Conservation (phyloP, 2,329 filamentous ascomycete species). For the Claviceps sp. region DNA sequence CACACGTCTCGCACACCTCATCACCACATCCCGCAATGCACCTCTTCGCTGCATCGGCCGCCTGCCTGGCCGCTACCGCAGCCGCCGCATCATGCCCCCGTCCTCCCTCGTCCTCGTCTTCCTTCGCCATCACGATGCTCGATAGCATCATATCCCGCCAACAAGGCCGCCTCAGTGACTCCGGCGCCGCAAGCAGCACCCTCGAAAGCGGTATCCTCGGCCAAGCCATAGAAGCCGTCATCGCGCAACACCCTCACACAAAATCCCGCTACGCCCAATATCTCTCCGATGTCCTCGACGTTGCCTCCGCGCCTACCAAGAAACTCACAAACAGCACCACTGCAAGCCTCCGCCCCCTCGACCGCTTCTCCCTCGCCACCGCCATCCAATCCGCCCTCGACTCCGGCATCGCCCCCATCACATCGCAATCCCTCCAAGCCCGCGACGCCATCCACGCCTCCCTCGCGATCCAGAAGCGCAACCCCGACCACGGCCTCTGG, state of each 20-base stretch:
- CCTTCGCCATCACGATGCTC: slow-evolving; percentile 8
- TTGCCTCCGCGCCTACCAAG: slow-evolving; percentile 2
- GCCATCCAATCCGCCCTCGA: slow-evolving; percentile 7
- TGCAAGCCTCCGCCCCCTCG: slow-evolving; percentile 9
- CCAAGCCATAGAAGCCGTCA: slow-evolving; percentile 9
- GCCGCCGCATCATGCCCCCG: not conserved
- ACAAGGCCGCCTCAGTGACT: slow-evolving; percentile 10
- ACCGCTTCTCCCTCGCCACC: slow-evolving; percentile 12
- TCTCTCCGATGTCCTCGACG: slow-evolving; percentile 8
- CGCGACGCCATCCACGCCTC: slow-evolving; percentile 10
- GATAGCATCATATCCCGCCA: slow-evolving; percentile 13
- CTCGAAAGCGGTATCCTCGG: slow-evolving; percentile 13
- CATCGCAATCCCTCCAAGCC: slow-evolving; percentile 2
- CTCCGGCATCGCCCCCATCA: slow-evolving; percentile 1
- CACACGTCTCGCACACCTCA: not conserved
- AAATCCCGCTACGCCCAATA: slow-evolving; percentile 4
- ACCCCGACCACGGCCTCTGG: slow-evolving; percentile 21
- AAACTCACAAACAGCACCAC: slow-evolving; percentile 6
- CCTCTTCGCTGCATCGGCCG: not conserved
- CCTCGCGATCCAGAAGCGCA: slow-evolving; percentile 14
- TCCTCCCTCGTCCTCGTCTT: too few species aligned
- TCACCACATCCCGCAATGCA: not conserved
- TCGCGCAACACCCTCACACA: slow-evolving; percentile 8
- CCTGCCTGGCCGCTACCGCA: not conserved
- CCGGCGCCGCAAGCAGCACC: slow-evolving; percentile 10